Conservation (phyloP, 306 rosid genomes). For the Acmispon strigosus region DNA sequence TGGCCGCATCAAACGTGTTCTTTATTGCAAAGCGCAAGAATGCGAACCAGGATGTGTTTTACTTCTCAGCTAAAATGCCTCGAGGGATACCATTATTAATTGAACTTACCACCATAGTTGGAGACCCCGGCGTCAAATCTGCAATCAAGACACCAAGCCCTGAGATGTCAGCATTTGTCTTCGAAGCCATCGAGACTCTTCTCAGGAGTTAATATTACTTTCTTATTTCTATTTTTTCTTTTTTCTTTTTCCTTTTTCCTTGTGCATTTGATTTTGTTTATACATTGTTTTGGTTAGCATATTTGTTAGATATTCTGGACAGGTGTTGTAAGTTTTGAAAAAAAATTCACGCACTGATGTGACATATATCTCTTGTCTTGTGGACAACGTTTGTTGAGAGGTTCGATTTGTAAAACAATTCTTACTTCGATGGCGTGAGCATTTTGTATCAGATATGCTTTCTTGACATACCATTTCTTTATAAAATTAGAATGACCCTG, state of each 20-base stretch:
- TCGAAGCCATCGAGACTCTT: slow-evolving; percentile 76
- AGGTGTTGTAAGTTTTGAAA: slow-evolving; percentile 13
- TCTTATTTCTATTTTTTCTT: background rate
- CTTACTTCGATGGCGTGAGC: slow-evolving; percentile 8
- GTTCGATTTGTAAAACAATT: slow-evolving; percentile 21
- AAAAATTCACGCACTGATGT: background rate
- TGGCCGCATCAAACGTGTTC: slow-evolving; percentile 77
- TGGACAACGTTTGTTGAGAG: slow-evolving; percentile 16
- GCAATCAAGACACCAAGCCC: slow-evolving; percentile 94
- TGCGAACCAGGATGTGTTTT: slow-evolving; percentile 92
- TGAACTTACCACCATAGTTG: slow-evolving; percentile 67
- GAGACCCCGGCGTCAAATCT: slow-evolving; percentile 75
- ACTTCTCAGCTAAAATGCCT: slow-evolving; percentile 85
- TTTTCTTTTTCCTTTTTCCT: background rate
- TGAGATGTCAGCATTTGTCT: slow-evolving; percentile 72
- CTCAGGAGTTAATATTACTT: slow-evolving; percentile 45
- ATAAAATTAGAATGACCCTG: background rate
- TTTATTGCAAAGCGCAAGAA: slow-evolving; percentile 86
- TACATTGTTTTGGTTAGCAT: slow-evolving; percentile 24
- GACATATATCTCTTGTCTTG: slow-evolving; percentile 8
- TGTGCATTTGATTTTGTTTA: slow-evolving; percentile 25
- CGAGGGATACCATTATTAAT: slow-evolving; percentile 69
- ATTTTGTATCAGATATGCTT: background rate
- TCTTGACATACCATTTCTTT: background rate
- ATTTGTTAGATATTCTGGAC: slow-evolving; percentile 28